These are phyloP conservation scores for Fraxinus ornus DNA, from an alignment of 305 asterid species.

Conservation along the genomic window DNA sequence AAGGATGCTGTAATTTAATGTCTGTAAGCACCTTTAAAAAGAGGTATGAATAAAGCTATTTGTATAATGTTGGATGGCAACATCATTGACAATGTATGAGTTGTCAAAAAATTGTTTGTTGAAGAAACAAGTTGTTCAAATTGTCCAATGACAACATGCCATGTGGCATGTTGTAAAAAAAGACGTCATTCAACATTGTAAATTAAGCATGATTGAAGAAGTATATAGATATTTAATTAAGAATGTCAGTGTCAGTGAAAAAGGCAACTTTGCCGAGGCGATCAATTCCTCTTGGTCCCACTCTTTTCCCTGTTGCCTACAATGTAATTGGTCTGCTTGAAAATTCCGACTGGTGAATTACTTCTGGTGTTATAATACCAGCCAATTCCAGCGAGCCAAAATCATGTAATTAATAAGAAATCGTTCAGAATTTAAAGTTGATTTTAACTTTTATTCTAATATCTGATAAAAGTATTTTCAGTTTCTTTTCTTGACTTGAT, in stretches of 20 bases:
- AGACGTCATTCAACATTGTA: background rate
- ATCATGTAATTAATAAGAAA: conserved; percentile 8
- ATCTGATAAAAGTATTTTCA: background rate
- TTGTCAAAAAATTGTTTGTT: background rate
- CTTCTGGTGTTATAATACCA: background rate
- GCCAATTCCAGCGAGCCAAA: conserved; percentile 19
- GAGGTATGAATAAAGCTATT: background rate
- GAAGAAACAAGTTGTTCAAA: background rate
- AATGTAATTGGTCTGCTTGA: conserved; percentile 19
- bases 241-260: background rate
- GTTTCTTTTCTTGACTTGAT: background rate
- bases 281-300: conserved; percentile 25
- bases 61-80: background rate
- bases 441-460: background rate
- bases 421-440: background rate
- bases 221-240: background rate
- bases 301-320: conserved; percentile 49
- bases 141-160: background rate
- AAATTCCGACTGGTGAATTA: conserved; percentile 12
- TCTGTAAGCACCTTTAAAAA: background rate
- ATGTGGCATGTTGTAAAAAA: background rate
- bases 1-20: background rate
- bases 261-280: conserved; percentile 57
- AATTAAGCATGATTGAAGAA: background rate
- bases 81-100: background rate